phyloP scores from a whole-genome alignment of 768 basidiomycete genomes.

The Krasilnikovozyma curviuscula region DNA sequence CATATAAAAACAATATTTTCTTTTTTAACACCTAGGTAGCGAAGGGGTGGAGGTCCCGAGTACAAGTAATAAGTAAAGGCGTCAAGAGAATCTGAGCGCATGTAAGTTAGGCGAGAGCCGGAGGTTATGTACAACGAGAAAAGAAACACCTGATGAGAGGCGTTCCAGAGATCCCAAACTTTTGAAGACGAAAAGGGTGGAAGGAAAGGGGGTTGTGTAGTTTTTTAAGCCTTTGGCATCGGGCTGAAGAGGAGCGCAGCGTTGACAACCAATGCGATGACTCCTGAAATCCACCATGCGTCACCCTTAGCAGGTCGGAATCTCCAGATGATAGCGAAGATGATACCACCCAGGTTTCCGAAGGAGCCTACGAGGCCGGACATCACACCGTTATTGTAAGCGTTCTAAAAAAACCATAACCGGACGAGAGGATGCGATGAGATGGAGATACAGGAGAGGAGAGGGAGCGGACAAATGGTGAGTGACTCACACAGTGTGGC shows the following conservation, averaged over 20 bases:
- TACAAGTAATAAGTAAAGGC: too few relatives aligned
- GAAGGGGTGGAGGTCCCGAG: too few relatives aligned
- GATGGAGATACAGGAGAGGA: too few relatives aligned
- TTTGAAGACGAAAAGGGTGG: neutral
- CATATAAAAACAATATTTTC: too few relatives aligned
- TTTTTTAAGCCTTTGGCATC: constrained; percentile 1
- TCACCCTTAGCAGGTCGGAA: constrained; percentile 31
- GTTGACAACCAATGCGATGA: constrained; percentile 26
- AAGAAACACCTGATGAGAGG: neutral
- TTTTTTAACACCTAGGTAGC: too few relatives aligned
- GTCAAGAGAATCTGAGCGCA: too few relatives aligned
- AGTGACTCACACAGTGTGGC: constrained; percentile 37
- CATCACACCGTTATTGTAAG: constrained; percentile 28
- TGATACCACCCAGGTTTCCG: constrained; percentile 33
- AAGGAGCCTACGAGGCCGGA: constrained; percentile 29
- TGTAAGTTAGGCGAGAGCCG: too few relatives aligned
- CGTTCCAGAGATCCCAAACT: neutral
- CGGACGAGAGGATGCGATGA: too few relatives aligned
- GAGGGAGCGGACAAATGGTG: too few relatives aligned
- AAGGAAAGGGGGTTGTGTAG: too few relatives aligned
- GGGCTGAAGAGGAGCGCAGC: neutral
- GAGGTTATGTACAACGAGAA: too few relatives aligned
- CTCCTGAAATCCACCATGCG: constrained; percentile 35
- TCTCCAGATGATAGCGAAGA: constrained; percentile 35
- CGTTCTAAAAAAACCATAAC: constrained; percentile 17